Evolutionary conservation across 331 rosid species (phyloP).

Genomic region (Stylosanthes scabra): DNA sequence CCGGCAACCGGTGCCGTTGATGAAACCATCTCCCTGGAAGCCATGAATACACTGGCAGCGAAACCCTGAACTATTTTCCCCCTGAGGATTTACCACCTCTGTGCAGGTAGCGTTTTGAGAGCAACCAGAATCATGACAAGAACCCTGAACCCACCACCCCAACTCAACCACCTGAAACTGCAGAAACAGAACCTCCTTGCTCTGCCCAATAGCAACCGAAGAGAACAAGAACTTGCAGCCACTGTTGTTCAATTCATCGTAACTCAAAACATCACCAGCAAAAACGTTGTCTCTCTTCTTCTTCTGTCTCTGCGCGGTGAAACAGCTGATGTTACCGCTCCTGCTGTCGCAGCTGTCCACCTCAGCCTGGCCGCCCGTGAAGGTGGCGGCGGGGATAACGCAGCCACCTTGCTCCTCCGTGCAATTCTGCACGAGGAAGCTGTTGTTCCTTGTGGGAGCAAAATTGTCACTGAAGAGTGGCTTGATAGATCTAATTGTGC

Average conservation of each 20-base stretch:
- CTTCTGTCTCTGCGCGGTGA: neutral
- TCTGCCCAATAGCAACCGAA: slow-evolving; percentile 45
- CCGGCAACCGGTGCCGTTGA: slow-evolving; percentile 59
- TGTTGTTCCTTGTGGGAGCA: slow-evolving; percentile 56
- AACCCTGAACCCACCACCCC: slow-evolving; percentile 77
- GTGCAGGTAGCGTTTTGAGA: slow-evolving; percentile 35
- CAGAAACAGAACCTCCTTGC: slow-evolving; percentile 36
- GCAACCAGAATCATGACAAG: slow-evolving; percentile 32
- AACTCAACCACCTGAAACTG: slow-evolving; percentile 64
- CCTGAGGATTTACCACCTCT: neutral
- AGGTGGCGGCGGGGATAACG: slow-evolving; percentile 40
- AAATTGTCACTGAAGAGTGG: slow-evolving; percentile 47
- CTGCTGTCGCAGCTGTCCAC: slow-evolving; percentile 16
- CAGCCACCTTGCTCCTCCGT: slow-evolving; percentile 34
- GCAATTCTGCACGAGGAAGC: slow-evolving; percentile 64
- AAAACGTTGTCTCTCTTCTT: neutral
- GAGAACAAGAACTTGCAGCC: slow-evolving; percentile 56
- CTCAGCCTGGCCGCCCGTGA: slow-evolving; percentile 32
- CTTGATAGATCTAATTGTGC: slow-evolving; percentile 13
- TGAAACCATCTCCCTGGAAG: slow-evolving; percentile 71
- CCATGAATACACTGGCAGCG: slow-evolving; percentile 66
- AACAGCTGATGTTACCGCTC: slow-evolving; percentile 55
- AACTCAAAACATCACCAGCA: slow-evolving; percentile 32
- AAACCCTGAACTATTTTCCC: slow-evolving; percentile 25
- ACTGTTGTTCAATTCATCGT: neutral